Evolutionary conservation across 2,329 filamentous ascomycete species (phyloP).

Genomic region (Penicillium aurantiogriseum): DNA sequence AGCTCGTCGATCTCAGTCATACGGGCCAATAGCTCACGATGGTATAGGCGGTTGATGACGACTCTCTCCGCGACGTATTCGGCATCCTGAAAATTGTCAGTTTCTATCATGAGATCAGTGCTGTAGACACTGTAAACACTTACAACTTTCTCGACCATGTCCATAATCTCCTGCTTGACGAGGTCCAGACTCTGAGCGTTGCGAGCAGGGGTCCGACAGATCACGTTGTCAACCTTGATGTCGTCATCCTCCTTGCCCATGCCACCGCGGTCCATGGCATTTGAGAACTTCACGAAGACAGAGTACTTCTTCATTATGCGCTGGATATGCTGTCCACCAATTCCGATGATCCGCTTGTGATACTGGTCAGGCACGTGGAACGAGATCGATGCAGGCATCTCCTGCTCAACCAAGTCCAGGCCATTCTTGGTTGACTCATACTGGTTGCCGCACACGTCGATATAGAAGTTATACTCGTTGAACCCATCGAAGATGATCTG

Average conservation of each 20-base stretch:
- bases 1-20: slow-evolving; percentile 88
- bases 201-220: slow-evolving; percentile 92
- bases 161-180: slow-evolving; percentile 98
- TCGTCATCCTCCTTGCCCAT: slow-evolving; percentile 96
- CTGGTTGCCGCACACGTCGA: slow-evolving; percentile 87
- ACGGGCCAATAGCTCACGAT: slow-evolving; percentile 86
- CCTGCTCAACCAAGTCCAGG: slow-evolving; percentile 88
- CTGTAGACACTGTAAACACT: slow-evolving; percentile 36
- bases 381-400: slow-evolving; percentile 98
- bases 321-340: slow-evolving; percentile 97
- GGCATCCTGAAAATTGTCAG: slow-evolving; percentile 63
- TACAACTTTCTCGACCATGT: slow-evolving; percentile 95
- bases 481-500: slow-evolving; percentile 99
- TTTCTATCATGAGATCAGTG: background rate
- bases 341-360: slow-evolving; percentile 98
- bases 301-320: slow-evolving; percentile 99
- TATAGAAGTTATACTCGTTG: slow-evolving; percentile 99
- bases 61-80: slow-evolving; percentile 95
- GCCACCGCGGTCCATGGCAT: slow-evolving; percentile 94
- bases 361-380: slow-evolving; percentile 99
- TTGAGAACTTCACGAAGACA: slow-evolving; percentile 98
- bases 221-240: slow-evolving; percentile 97
- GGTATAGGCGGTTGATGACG: slow-evolving; percentile 89
- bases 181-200: slow-evolving; percentile 96
- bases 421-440: slow-evolving; percentile 96